Conservation (phyloP, 176 grass and related monocot species). For the Ensete glaucum region DNA sequence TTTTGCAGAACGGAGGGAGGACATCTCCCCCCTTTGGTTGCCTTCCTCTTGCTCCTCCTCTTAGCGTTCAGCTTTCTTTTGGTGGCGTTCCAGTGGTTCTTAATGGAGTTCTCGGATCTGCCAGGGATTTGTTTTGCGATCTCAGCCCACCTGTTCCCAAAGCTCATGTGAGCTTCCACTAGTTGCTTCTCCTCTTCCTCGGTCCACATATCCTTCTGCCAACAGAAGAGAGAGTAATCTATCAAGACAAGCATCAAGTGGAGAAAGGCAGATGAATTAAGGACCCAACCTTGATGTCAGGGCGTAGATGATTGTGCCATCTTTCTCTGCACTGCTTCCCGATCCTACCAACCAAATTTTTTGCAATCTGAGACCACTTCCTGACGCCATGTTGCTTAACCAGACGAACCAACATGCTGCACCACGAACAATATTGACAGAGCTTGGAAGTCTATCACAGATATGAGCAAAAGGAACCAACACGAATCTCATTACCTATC, state of each 20-base stretch:
- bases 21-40: constrained; percentile 7
- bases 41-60: constrained; percentile 50
- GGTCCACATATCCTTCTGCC: constrained; percentile 53
- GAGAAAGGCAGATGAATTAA: neutral
- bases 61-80: constrained; percentile 42
- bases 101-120: constrained; percentile 62
- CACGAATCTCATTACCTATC: constrained; percentile 27
- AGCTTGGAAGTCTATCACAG: neutral
- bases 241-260: neutral
- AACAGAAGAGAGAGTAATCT: neutral
- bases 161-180: constrained; percentile 34
- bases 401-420: constrained; percentile 40
- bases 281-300: constrained; percentile 49
- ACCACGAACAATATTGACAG: neutral
- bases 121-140: constrained; percentile 49
- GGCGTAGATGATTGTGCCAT: constrained; percentile 71
- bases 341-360: constrained; percentile 50
- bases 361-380: constrained; percentile 57
- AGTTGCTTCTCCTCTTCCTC: constrained; percentile 52
- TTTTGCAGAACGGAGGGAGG: constrained; percentile 38
- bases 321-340: constrained; percentile 78
- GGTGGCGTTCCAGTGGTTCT: constrained; percentile 92
- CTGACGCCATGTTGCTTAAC: constrained; percentile 36
- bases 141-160: constrained; percentile 53
- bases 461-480: neutral